These are phyloP conservation scores for Aquilaria agallochum DNA, from an alignment of 441 rosid genomes.

Conservation along the genomic window DNA sequence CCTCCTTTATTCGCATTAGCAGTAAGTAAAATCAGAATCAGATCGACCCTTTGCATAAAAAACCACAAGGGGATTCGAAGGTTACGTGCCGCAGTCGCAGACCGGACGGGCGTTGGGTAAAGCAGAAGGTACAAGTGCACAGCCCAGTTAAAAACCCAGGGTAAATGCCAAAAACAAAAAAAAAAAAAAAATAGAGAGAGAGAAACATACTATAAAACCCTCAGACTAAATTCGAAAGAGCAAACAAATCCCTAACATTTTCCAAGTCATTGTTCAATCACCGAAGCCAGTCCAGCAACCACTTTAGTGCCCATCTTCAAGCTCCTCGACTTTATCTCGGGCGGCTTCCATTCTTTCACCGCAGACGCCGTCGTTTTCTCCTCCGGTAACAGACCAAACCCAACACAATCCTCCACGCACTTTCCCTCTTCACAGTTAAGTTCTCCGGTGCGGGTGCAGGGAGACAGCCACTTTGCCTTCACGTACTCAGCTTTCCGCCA, in stretches of 20 bases:
- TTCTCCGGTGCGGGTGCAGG: constrained; percentile 31
- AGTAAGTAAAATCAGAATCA: constrained; percentile 5
- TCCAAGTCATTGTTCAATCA: constrained; percentile 34
- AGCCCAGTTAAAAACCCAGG: too few relatives aligned
- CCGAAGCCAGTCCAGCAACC: constrained; percentile 49
- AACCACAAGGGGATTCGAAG: constrained; percentile 34
- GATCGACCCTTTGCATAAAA: constrained; percentile 42
- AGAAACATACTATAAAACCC: constrained; percentile 8
- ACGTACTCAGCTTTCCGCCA: constrained; percentile 87
- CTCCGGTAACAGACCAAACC: constrained; percentile 26
- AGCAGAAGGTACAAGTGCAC: too few relatives aligned
- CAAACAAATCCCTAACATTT: constrained; percentile 16
- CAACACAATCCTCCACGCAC: constrained; percentile 23
- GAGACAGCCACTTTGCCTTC: constrained; percentile 74
- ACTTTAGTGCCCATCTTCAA: constrained; percentile 30
- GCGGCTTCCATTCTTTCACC: constrained; percentile 33
- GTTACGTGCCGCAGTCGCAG: constrained; percentile 8
- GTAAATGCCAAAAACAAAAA: constrained; percentile 7
- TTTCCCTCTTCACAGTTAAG: neutral
- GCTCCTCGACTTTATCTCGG: constrained; percentile 38
- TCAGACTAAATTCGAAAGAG: neutral
- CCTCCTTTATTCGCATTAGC: neutral
- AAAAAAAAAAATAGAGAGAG: too few relatives aligned
- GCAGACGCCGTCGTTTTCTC: constrained; percentile 13
- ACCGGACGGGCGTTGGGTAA: too few relatives aligned